Percentiles rank a stretch among this genome's conserved stretches.
phyloP scores from a whole-genome alignment of 345 rosid species.

The Excoecaria cochinchinensis region DNA sequence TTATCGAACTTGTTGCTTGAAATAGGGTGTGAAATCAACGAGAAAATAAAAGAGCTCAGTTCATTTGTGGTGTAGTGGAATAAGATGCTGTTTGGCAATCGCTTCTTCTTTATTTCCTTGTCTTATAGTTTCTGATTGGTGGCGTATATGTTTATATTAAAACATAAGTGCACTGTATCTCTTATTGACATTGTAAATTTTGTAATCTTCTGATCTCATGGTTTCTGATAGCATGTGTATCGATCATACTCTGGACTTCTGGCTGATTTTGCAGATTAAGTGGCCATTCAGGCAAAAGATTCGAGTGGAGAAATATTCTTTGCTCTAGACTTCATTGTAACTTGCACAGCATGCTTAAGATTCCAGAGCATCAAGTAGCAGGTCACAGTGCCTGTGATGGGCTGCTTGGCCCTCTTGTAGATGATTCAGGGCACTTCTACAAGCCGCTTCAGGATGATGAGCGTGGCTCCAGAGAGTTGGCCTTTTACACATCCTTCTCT shows the following conservation, averaged over 20 bases:
- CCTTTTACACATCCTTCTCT: conserved; percentile 68
- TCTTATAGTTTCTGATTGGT: not conserved
- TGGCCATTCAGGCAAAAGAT: too few relatives aligned
- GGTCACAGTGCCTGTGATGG: conserved; percentile 74
- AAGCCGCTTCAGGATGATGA: conserved; percentile 76
- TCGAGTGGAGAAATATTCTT: not conserved
- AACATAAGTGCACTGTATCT: not conserved
- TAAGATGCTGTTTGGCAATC: not conserved
- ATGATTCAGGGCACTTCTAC: conserved; percentile 80
- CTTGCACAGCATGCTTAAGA: conserved; percentile 57
- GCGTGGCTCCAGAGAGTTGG: conserved; percentile 68
- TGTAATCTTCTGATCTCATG: not conserved
- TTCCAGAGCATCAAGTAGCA: conserved; percentile 95
- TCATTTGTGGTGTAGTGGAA: not conserved
- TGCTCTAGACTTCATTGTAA: not conserved
- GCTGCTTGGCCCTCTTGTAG: conserved; percentile 72
- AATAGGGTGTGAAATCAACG: not conserved
- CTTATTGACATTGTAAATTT: too few relatives aligned
- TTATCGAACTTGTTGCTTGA: not conserved
- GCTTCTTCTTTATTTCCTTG: not conserved
- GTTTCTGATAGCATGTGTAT: not conserved
- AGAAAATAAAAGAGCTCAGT: not conserved
- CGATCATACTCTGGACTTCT: not conserved
- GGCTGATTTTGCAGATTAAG: not conserved
- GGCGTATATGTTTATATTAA: not conserved